Percentiles rank a stretch among this genome's conserved stretches.
Evolutionary conservation across 2,329 filamentous ascomycete genomes (phyloP).

Genomic region (Epichloe gansuensis): DNA sequence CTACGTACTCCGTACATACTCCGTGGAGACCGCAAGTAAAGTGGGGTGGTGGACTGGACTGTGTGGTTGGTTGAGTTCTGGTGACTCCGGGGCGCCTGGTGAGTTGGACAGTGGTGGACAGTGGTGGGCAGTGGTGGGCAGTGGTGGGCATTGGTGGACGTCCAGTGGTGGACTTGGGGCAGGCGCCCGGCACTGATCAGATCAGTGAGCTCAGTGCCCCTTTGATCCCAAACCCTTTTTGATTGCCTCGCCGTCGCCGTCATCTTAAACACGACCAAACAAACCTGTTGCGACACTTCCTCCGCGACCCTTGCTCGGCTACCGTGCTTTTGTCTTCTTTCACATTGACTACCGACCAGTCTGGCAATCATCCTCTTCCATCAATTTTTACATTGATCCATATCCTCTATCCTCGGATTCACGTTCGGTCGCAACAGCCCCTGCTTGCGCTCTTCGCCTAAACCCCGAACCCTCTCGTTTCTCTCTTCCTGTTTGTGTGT

Average conservation of each 20-base stretch:
- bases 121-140: no score
- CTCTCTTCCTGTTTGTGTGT: background rate
- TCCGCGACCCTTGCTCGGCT: background rate
- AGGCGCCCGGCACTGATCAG: background rate
- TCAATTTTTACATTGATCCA: no score
- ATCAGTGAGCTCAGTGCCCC: background rate
- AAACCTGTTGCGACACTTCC: background rate
- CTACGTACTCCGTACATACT: no score
- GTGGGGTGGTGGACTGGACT: no score
- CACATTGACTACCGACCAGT: background rate
- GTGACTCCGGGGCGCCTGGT: no score
- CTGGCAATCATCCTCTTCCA: background rate
- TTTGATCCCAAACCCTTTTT: background rate
- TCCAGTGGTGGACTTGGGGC: background rate
- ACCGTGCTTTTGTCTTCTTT: conserved; percentile 1
- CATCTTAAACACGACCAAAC: background rate
- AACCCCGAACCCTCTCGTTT: background rate
- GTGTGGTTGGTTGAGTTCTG: background rate
- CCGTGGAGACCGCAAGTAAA: no score
- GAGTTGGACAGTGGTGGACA: no score
- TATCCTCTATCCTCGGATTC: background rate
- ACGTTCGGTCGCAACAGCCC: background rate
- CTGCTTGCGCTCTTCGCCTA: background rate
- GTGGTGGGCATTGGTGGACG: no score
- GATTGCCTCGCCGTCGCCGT: background rate